Base-by-base conservation (phyloP, 2,329 filamentous ascomycete genomes). In the Colletotrichum camelliae region DNA sequence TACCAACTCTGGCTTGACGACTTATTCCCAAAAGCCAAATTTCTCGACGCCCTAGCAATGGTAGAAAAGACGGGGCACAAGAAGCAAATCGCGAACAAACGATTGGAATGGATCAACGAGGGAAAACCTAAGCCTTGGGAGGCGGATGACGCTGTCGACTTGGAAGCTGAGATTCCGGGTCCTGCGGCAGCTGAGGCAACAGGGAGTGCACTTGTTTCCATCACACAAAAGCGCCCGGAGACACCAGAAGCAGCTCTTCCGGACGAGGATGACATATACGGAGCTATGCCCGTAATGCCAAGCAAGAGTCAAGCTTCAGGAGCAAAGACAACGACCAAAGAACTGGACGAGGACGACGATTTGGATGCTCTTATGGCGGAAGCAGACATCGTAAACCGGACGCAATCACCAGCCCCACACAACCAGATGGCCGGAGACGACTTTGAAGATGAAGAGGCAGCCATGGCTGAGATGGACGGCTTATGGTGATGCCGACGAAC, bases 1-100 rank as follows among this genome's bases (percentile, higher is more conserved):
- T 99, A 98, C 82, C 97, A 98, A 83, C 85, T 98, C 72, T 99
- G 97, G 97, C 93, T 99, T 3, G 96, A 99, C 84, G 96, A 98
- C 81, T 88, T 99, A 15, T 99, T 96, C 81, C 97, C 97, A 15
- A 96, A 97, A 81, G 97, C 96, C 7, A 96, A 96, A 81, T 99
- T 99, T 81, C 91, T 94, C 64, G 97, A 99, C 81, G 97, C 94
- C 4, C 87, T 98, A 8, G 87, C 90, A 52, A 98, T 98, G 88
- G 95, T 98, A 4, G 97, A 99, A 84, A 98, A 98, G 85, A 89
- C 95, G 1, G 97, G 97, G 2, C 97, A 98, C 84, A 95, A 94
- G 80, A 96, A 94, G 82, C 88, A 89, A 16, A 90, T 98, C 82
- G 91, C 94, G 78, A 90, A 91, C 37, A 94, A 93, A 85, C 90